Evolutionary conservation across 2,329 filamentous ascomycete species (phyloP).

Genomic region (Emergomyces pasteurianus): DNA sequence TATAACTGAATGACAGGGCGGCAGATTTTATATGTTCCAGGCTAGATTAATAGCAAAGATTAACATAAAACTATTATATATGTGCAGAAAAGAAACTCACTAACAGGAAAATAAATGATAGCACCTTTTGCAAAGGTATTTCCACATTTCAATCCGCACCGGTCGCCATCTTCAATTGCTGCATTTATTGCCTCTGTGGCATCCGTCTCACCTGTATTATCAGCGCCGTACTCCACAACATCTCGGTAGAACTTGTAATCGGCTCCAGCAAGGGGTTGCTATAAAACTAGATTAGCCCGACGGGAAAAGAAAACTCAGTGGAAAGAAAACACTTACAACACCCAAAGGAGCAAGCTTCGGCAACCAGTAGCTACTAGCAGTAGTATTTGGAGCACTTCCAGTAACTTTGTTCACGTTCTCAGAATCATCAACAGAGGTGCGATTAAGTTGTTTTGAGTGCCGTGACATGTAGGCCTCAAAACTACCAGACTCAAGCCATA

Average conservation of each 20-base stretch:
- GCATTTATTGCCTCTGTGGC: slow-evolving; percentile 80
- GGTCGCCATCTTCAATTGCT: slow-evolving; percentile 62
- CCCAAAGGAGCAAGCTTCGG: background rate
- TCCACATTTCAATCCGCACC: slow-evolving; percentile 71
- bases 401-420: background rate
- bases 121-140: slow-evolving; percentile 73
- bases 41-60: background rate
- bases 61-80: background rate
- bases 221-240: slow-evolving; percentile 3
- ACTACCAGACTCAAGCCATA: background rate
- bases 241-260: background rate
- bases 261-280: background rate
- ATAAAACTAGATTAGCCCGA: background rate
- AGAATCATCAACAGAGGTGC: background rate
- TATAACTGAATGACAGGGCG: slow-evolving; percentile 68
- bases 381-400: background rate
- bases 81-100: background rate
- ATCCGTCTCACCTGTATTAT: slow-evolving; percentile 48
- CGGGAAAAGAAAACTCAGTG: background rate
- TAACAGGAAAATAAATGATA: slow-evolving; percentile 73
- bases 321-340: background rate
- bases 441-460: background rate
- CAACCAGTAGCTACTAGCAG: slow-evolving; percentile 1
- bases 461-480: background rate
- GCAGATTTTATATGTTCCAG: slow-evolving; percentile 72